phyloP scores from a whole-genome alignment of 1,284 basidiomycete species.

The Rhodotorula glutinis region DNA sequence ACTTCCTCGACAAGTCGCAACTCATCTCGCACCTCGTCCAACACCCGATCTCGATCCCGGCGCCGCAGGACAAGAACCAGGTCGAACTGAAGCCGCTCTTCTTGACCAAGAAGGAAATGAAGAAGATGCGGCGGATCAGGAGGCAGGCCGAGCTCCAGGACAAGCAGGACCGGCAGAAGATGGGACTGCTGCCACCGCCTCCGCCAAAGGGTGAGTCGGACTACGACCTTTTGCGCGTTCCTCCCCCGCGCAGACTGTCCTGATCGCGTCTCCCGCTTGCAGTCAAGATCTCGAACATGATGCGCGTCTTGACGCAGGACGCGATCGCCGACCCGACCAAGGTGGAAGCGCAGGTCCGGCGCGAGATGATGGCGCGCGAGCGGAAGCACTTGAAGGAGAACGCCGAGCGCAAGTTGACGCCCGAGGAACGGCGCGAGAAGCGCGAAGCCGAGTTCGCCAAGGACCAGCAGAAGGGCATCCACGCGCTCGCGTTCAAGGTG shows the following conservation, averaged over 20 bases:
- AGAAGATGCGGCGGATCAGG: constrained; percentile 90
- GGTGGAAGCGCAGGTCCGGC: constrained; percentile 88
- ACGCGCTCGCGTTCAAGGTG: constrained; percentile 87
- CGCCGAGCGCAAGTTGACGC: constrained; percentile 80
- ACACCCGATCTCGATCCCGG: constrained; percentile 94
- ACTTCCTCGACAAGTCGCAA: constrained; percentile 55
- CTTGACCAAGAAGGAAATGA: constrained; percentile 88
- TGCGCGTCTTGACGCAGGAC: constrained; percentile 96
- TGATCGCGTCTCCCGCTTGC: constrained; percentile 27
- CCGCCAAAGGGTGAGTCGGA: constrained; percentile 74
- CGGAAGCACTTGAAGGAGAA: constrained; percentile 90
- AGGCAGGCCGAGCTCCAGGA: constrained; percentile 88
- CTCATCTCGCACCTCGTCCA: constrained; percentile 85
- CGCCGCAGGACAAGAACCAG: constrained; percentile 78
- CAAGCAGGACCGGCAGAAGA: constrained; percentile 88
- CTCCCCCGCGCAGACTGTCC: constrained; percentile 21
- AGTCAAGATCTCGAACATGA: constrained; percentile 93
- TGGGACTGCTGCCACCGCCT: constrained; percentile 93
- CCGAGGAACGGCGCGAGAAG: constrained; percentile 84
- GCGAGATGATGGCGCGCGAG: constrained; percentile 86
- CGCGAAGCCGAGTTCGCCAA: constrained; percentile 68
- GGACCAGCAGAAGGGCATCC: constrained; percentile 83
- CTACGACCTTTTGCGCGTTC: background rate
- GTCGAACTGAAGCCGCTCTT: constrained; percentile 74
- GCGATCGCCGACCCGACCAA: constrained; percentile 96